Base-by-base conservation (phyloP, 2,329 filamentous ascomycete species). In the Talaromyces funiculosus region DNA sequence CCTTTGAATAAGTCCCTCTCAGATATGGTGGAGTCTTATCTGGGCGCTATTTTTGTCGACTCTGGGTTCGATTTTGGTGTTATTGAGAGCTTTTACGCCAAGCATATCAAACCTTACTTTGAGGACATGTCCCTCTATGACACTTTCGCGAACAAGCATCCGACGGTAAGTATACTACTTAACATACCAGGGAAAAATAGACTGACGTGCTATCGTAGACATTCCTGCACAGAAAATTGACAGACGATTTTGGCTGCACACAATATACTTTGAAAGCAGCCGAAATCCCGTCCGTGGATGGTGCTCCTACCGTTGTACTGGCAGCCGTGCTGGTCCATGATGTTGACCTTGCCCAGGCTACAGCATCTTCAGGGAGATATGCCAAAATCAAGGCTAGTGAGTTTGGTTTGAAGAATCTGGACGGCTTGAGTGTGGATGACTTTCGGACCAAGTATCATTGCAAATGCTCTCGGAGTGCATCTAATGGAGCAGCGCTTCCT, bases 11-110 rank as follows among this genome's bases (percentile, higher is more conserved):
- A 80, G 76, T 86, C 83, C 57, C 84, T 97, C 5, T 85, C 92
- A 0, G 94, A 99, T 72, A 84, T 96, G 38, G 81, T 97, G 3
- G 94, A 99, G 79, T 86, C 93, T 0, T 94, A 92, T 67, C 78
- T 97, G 2, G 94, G 92, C 1, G 93, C 93, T 20, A 81, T 97
- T 22, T 97, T 97, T 71, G 89, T 99, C 10, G 94, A 99, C 73
- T 89, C 90, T 0, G 80, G 82, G 49, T 97, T 93, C 75, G 78
- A 94, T 69, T 97, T 88, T 73, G 72, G 73, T 12, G 80, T 86
- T 18, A 88, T 97, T 1, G 84, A 89, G 64, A 71, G 71, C 0
- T 97, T 99, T 76, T 97, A 96, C 74, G 75, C 84, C n/a, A 71
- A 68, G 14, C 86, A 92, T 64, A 83, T 97, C 59, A 81, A 82